Evolutionary conservation across 257 asterid genomes (phyloP), one percentile per base, ranked within the genome.

Genomic region (Vinca minor): DNA sequence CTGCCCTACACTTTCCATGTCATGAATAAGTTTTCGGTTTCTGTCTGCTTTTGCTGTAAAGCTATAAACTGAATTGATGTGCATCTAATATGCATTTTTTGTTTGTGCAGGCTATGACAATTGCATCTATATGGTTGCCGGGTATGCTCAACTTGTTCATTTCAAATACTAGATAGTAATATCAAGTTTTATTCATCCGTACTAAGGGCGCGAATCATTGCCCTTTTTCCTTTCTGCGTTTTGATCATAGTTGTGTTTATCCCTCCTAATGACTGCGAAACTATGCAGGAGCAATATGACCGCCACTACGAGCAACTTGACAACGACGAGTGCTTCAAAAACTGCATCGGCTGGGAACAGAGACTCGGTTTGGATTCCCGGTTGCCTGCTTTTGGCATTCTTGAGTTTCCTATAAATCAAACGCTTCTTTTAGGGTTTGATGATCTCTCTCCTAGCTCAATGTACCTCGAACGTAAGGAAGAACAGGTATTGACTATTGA

Each of bases 41-140:
- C 15, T 45, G 29, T 29, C 31, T 63, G 13, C 66, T 62, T 8
- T 7, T 17, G 42, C 7, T 23, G 48, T 5, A 35, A 17, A 59
- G 38, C 44, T 21, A 25, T 23, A 20, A 63, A 57, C 18, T 9
- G 23, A 34, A 28, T 23, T 64, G 39, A 32, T 64, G 8, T 62
- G 64, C 15, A 12, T 73, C 44, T 69, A 57, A n/a, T n/a, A n/a
- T n/a, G n/a, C n/a, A n/a, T n/a, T n/a, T n/a, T 46, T 47, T 59
- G 7, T 34, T 17, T 76, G 79, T 76, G 79, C 94, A 91, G 98
- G 95, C 73, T 91, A 88, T 12, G 98, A 91, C 69, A 82, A 84
- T 74, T 91, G 98, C 81, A 42, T 91, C 41, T 91, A 86, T 63
- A 67, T 54, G 82, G 76, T 85, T 12, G 53, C 77, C 1, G 96